phyloP scores from a whole-genome alignment of 108 stramenopile species.

The Schizochytrium sp. region DNA sequence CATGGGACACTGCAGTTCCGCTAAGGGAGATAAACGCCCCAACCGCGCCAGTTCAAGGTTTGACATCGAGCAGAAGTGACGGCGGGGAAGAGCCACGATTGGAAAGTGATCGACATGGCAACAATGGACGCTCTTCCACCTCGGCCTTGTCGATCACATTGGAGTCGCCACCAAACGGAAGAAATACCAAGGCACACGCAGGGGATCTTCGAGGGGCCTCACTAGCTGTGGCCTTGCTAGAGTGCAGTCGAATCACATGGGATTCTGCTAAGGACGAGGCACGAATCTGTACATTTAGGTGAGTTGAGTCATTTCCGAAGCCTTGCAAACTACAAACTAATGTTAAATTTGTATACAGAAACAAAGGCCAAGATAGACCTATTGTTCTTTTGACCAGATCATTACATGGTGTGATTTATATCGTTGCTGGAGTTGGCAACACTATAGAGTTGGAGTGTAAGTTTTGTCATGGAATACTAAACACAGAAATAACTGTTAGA shows the following conservation, averaged over 20 bases:
- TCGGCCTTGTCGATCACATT: neutral
- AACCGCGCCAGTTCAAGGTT: too few relatives aligned
- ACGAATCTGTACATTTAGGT: neutral
- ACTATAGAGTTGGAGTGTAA: constrained; percentile 26
- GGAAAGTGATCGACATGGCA: too few relatives aligned
- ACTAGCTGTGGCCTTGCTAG: constrained; percentile 33
- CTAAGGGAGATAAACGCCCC: neutral
- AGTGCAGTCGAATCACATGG: neutral
- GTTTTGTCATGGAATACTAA: neutral
- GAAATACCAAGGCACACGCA: neutral
- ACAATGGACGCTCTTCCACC: too few relatives aligned
- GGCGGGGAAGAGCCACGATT: neutral
- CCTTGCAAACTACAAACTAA: neutral
- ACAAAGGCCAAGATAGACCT: neutral
- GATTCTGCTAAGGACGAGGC: neutral
- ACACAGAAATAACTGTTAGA: neutral
- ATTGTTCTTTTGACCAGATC: neutral
- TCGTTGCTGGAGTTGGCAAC: neutral
- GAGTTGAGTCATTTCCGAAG: neutral
- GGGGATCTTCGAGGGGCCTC: neutral
- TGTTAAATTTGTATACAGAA: neutral
- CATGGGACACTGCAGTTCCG: neutral
- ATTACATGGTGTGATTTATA: neutral
- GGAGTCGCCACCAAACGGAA: neutral
- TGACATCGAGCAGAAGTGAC: too few relatives aligned